Percentiles rank a stretch among this genome's conserved stretches.
These are phyloP conservation scores for Allium cepa DNA, from an alignment of 106 monocot species.

Conservation along the genomic window DNA sequence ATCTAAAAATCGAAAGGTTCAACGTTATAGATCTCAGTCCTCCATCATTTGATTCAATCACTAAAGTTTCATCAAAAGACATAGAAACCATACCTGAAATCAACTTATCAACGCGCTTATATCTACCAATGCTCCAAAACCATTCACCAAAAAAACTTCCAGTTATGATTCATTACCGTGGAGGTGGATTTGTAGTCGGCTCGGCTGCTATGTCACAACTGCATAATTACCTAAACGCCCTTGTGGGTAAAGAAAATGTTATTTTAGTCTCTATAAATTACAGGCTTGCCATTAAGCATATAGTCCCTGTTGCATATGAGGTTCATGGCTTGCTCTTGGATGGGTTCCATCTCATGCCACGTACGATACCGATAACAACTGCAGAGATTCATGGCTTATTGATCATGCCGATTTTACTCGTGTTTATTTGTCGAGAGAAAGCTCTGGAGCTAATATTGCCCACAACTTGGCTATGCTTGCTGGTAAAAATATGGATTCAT, in stretches of 20 bases:
- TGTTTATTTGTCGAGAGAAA: slow-evolving; percentile 22
- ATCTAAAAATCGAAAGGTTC: slow-evolving; percentile 11
- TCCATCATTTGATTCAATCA: slow-evolving; percentile 14
- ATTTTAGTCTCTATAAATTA: slow-evolving; percentile 30
- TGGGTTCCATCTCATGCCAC: slow-evolving; percentile 12
- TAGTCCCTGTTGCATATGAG: slow-evolving; percentile 31
- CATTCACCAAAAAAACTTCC: slow-evolving; percentile 12
- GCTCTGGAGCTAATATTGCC: slow-evolving; percentile 14
- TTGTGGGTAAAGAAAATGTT: slow-evolving; percentile 13
- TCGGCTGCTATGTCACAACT: slow-evolving; percentile 2
- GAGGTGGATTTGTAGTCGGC: slow-evolving; percentile 28
- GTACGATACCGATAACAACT: not conserved
- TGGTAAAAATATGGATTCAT: not conserved
- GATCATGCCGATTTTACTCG: slow-evolving; percentile 11
- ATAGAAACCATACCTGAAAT: slow-evolving; percentile 1
- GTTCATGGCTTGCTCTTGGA: slow-evolving; percentile 31
- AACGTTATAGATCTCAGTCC: not conserved
- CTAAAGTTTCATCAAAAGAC: slow-evolving; percentile 19
- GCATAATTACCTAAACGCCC: slow-evolving; percentile 31
- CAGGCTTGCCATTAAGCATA: slow-evolving; percentile 35
- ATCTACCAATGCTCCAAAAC: slow-evolving; percentile 1
- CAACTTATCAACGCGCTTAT: slow-evolving; percentile 13
- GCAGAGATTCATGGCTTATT: not conserved
- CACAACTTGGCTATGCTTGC: slow-evolving; percentile 15
- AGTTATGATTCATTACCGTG: slow-evolving; percentile 33